Evolutionary conservation across 768 basidiomycete species (phyloP).

Genomic region (Phaffia australis): DNA sequence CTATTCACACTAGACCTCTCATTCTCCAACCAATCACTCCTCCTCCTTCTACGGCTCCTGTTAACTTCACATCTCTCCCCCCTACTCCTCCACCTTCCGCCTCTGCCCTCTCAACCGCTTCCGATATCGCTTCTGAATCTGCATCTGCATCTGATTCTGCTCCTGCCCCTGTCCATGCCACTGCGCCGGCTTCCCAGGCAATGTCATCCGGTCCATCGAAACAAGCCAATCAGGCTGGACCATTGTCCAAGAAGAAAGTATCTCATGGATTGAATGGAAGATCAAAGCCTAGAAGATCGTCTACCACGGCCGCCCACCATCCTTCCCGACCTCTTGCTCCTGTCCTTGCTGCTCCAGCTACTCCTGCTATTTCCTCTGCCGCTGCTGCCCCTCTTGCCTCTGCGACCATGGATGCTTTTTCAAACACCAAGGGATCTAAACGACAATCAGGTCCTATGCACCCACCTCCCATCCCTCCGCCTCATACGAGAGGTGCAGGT

Average conservation of each 20-base stretch:
- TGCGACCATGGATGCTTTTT: too few species aligned
- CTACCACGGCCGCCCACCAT: not conserved
- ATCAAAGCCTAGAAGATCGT: slow-evolving; percentile 1
- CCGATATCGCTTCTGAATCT: not conserved
- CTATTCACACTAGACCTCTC: not conserved
- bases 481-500: too few species aligned
- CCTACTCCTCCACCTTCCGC: not conserved
- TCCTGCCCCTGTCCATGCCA: not conserved
- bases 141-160: not conserved
- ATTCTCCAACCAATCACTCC: not conserved
- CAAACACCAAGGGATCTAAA: too few species aligned
- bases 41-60: not conserved
- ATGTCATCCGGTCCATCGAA: not conserved
- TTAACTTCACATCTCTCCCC: not conserved
- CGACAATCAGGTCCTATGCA: too few species aligned
- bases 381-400: not conserved
- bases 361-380: not conserved
- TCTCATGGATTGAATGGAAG: not conserved
- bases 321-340: not conserved
- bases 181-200: not conserved
- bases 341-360: not conserved
- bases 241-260: not conserved
- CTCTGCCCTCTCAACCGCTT: not conserved
- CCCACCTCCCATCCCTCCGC: too few species aligned
- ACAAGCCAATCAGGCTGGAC: not conserved